Evolutionary conservation across 2,329 filamentous ascomycete species (phyloP).

Genomic region (Pyricularia sp.): DNA sequence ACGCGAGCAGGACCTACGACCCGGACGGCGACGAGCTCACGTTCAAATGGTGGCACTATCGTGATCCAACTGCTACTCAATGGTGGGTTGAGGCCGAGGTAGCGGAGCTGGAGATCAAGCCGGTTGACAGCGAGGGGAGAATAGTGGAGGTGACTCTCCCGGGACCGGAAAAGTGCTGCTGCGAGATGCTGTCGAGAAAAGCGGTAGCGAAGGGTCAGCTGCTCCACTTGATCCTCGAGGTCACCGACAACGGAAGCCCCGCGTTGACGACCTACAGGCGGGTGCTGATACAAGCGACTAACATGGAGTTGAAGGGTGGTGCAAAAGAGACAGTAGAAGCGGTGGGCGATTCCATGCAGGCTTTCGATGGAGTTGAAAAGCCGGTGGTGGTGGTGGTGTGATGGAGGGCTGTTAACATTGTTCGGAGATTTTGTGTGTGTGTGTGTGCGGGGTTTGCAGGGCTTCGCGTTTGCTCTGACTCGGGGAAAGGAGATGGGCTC

Average conservation of each 20-base stretch:
- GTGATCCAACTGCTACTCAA: constrained; percentile 6
- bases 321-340: background rate
- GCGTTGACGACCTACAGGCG: constrained; percentile 36
- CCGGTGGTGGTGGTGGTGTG: background rate
- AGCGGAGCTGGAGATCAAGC: constrained; percentile 7
- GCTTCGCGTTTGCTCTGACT: background rate
- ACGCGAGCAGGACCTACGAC: constrained; percentile 11
- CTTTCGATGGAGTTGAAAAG: background rate
- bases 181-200: constrained; percentile 4
- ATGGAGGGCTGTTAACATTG: too few relatives aligned
- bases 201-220: constrained; percentile 10
- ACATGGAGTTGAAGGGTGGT: constrained; percentile 15
- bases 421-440: background rate
- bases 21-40: constrained; percentile 11
- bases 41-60: constrained; percentile 12
- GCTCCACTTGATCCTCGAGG: constrained; percentile 39
- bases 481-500: background rate
- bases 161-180: constrained; percentile 2
- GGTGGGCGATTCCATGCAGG: constrained; percentile 1
- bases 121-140: constrained; percentile 11
- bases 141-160: constrained; percentile 9
- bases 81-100: background rate
- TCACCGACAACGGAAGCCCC: constrained; percentile 32
- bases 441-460: background rate
- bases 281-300: constrained; percentile 25